Conservation (phyloP, 2,329 filamentous ascomycete species). For the Diaporthe helianthi region DNA sequence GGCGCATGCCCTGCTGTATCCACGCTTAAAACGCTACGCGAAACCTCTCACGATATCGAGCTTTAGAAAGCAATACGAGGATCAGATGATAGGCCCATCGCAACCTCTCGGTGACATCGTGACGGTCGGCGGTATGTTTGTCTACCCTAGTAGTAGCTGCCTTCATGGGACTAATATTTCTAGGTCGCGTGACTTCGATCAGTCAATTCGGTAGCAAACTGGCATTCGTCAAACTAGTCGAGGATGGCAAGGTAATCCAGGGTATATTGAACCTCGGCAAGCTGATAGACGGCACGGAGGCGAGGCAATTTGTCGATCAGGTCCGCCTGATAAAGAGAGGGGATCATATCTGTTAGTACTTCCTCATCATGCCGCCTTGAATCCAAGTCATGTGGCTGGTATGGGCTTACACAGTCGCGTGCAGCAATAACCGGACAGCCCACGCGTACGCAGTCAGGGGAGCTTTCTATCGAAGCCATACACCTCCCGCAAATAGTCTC, state of each 20-base stretch:
- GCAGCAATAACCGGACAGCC: slow-evolving; percentile 74
- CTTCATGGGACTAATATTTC: slow-evolving; percentile 32
- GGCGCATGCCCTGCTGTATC: slow-evolving; percentile 61
- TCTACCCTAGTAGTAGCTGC: slow-evolving; percentile 37
- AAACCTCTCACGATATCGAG: slow-evolving; percentile 47
- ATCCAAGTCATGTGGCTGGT: slow-evolving; percentile 32
- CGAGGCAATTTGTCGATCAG: slow-evolving; percentile 62
- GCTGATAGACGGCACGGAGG: slow-evolving; percentile 45
- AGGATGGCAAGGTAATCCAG: slow-evolving; percentile 77
- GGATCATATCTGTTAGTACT: slow-evolving; percentile 82
- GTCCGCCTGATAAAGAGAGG: slow-evolving; percentile 76
- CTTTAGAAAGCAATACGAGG: slow-evolving; percentile 47
- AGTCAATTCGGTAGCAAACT: slow-evolving; percentile 78
- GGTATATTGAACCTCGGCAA: slow-evolving; percentile 74
- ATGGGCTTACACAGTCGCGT: slow-evolving; percentile 32
- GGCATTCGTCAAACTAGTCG: slow-evolving; percentile 81
- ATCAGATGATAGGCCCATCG: slow-evolving; percentile 41
- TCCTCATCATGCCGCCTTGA: slow-evolving; percentile 31
- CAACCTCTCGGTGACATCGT: slow-evolving; percentile 18
- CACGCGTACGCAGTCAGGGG: slow-evolving; percentile 72
- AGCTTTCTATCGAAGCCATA: slow-evolving; percentile 75
- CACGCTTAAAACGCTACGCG: slow-evolving; percentile 50
- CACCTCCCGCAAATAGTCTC: slow-evolving; percentile 75
- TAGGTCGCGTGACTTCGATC: slow-evolving; percentile 77
- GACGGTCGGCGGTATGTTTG: slow-evolving; percentile 25